Evolutionary conservation across 108 stramenopile genomes (phyloP).

Genomic region (Phaeodactylum tricornutum): DNA sequence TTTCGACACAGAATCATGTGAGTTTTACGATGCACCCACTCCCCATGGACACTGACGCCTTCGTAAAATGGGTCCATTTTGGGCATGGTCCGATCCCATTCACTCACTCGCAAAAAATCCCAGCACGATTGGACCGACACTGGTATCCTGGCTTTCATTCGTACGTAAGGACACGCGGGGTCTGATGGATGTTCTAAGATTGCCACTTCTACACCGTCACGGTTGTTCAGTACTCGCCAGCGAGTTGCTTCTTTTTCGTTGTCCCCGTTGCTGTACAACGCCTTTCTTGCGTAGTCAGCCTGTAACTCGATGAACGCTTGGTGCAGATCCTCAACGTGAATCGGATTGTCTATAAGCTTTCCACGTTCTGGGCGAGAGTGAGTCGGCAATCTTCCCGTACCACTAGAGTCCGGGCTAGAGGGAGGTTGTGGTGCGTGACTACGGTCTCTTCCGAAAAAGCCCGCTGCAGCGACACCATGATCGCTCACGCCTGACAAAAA

Average conservation of each 20-base stretch:
- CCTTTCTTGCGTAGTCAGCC: constrained; percentile 22
- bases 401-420: no score
- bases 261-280: constrained; percentile 11
- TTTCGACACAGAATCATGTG: constrained; percentile 50
- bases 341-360: neutral
- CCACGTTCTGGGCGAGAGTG: constrained; percentile 12
- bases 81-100: constrained; percentile 52
- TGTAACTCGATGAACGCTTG: constrained; percentile 27
- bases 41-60: constrained; percentile 26
- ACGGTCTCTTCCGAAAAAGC: no score
- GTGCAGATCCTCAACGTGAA: constrained; percentile 19
- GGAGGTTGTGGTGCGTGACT: no score
- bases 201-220: constrained; percentile 32
- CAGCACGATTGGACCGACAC: constrained; percentile 34
- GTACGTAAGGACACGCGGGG: constrained; percentile 55
- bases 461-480: no score
- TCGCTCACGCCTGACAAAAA: no score
- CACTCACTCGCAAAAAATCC: constrained; percentile 34
- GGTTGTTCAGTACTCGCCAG: constrained; percentile 24
- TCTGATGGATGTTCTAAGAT: constrained; percentile 43
- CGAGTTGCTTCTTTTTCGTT: no score
- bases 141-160: constrained; percentile 46
- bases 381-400: no score
- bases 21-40: constrained; percentile 19
- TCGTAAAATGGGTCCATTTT: constrained; percentile 71